Conservation (phyloP, 805 yeast genomes). For the Henningerozyma blattae region DNA sequence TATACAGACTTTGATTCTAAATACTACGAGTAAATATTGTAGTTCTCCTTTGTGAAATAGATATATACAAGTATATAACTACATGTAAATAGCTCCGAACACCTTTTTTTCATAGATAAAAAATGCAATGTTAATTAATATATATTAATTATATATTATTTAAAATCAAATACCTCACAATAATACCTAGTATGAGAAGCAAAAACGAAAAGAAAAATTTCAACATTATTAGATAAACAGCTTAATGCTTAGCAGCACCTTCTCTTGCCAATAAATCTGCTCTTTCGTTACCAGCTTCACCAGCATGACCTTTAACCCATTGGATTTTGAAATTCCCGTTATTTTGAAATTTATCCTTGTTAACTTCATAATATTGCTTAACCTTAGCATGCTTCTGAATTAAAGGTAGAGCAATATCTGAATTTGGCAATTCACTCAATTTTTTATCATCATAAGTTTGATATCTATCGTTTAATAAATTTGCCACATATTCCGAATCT, state of each 20-base stretch:
- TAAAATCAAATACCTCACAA: too few relatives aligned
- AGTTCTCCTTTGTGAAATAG: too few relatives aligned
- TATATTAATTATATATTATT: too few relatives aligned
- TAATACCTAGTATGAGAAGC: too few relatives aligned
- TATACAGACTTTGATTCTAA: too few relatives aligned
- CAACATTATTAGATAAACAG: too few relatives aligned
- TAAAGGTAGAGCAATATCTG: slow-evolving; percentile 24
- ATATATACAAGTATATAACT: too few relatives aligned
- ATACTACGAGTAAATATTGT: too few relatives aligned
- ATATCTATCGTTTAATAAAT: slow-evolving; percentile 46
- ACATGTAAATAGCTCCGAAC: too few relatives aligned
- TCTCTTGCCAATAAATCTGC: slow-evolving; percentile 66
- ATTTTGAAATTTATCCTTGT: slow-evolving; percentile 15
- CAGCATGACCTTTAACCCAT: slow-evolving; percentile 68
- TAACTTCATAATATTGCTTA: slow-evolving; percentile 24
- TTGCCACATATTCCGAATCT: slow-evolving; percentile 60
- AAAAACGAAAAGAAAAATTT: too few relatives aligned
- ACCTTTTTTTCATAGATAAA: too few relatives aligned
- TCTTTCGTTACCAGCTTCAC: slow-evolving; percentile 55
- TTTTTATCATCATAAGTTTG: slow-evolving; percentile 37
- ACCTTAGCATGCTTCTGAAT: slow-evolving; percentile 32
- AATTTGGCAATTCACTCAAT: slow-evolving; percentile 15
- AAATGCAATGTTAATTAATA: too few relatives aligned
- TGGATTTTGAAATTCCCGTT: slow-evolving; percentile 32
- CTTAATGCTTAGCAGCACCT: slow-evolving; percentile 45